Base-by-base conservation (phyloP, 495 filamentous ascomycete species). In the Lasiosphaeria ovina region DNA sequence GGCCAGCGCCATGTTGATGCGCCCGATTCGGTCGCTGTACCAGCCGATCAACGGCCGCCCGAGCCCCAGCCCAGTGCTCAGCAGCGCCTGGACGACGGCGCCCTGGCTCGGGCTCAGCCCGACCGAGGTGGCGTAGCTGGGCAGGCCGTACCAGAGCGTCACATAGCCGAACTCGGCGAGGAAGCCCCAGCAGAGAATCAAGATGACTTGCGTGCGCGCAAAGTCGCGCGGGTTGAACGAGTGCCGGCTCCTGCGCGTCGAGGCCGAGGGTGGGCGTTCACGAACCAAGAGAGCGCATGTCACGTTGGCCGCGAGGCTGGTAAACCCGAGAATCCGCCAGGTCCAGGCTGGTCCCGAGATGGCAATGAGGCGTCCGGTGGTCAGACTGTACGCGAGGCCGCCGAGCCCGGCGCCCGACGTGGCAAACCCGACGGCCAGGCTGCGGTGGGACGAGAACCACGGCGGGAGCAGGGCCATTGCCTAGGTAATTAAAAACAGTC, bases 91-190 rank as follows among this genome's bases (percentile, higher is more conserved):
- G 51, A 90, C 77, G 51, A 88, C 74, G 45, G 83, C 83, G 3
- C 82, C 87, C 71, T 92, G 87, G 40, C 79, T 70, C 10, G 83
- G 73, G 14, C 71, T 78, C 14, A 90, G 72, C 0, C 87, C 87
- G 36, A 89, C 74, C 9, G 77, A 79, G 34, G 66, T 67, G 1
- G 85, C 87, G 69, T 87, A 90, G 66, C 84, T 84, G 4, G 86
- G 81, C 16, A 91, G 74, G 0, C 82, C 84, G 72, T 85, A 90
- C 12, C 87, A 69, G 7, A 89, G 73, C 3, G 83, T 79, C 35
- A 88, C 76, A 67, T 89, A 89, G 11, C 84, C 88, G 10, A 90
- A 74, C 79, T 89, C 85, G 61, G 79, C 85, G 61, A 91, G 79
- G 55, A 85, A 79, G 14, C 86, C 88, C 81, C 83, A 91, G 10